Conservation (phyloP, 306 rosid genomes). For the Oemleria cerasiformis region DNA sequence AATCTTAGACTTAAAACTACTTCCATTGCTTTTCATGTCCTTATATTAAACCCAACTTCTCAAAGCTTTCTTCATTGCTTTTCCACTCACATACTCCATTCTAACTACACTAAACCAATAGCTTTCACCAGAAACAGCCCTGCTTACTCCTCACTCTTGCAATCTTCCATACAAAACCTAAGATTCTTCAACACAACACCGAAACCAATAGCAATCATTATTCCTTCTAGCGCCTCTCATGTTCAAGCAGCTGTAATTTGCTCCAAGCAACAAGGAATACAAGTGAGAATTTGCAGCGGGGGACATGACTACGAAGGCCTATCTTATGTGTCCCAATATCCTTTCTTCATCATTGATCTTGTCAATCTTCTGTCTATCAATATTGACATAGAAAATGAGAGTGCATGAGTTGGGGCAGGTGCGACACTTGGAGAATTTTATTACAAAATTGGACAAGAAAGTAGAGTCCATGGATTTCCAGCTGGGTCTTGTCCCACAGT, state of each 20-base stretch:
- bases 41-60: no score
- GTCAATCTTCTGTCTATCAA: neutral
- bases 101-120: neutral
- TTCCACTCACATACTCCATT: neutral
- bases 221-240: slow-evolving; percentile 26
- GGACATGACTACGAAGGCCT: no score
- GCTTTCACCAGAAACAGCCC: slow-evolving; percentile 21
- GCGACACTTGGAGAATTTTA: slow-evolving; percentile 55
- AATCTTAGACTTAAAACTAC: no score
- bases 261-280: neutral
- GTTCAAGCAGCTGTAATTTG: slow-evolving; percentile 7
- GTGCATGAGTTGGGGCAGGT: slow-evolving; percentile 64
- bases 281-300: slow-evolving; percentile 14
- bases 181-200: slow-evolving; percentile 30
- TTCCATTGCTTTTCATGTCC: no score
- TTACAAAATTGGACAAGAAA: slow-evolving; percentile 39
- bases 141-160: slow-evolving; percentile 30
- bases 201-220: slow-evolving; percentile 43
- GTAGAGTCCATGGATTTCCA: slow-evolving; percentile 45
- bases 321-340: slow-evolving; percentile 5
- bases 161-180: slow-evolving; percentile 38
- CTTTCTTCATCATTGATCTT: slow-evolving; percentile 23
- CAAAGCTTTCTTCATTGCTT: slow-evolving; percentile 22
- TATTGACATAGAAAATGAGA: slow-evolving; percentile 18
- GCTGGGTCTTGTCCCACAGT: slow-evolving; percentile 51